Base-by-base conservation (phyloP, 805 yeast genomes). In the Metschnikowia similis region DNA sequence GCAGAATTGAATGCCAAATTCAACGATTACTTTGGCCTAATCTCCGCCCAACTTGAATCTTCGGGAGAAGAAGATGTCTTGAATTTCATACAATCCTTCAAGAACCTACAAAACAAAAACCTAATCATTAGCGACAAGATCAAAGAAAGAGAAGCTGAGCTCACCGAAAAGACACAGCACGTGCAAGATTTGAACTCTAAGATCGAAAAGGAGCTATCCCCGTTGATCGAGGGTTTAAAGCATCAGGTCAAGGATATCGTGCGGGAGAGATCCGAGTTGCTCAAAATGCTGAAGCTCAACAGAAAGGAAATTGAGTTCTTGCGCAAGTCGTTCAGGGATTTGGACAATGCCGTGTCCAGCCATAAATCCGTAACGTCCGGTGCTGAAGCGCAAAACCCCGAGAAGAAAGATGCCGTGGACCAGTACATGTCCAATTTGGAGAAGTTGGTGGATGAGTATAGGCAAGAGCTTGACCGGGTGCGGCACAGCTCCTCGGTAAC, bases 251-350 rank as follows among this genome's bases (percentile, higher is more conserved):
- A n/a, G 2, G 11, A 13, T 11, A 41, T 13, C 10, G n/a, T 17
- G 8, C 36, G 6, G 45, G 51, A 14, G 55, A 69, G 13, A 61
- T 3, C 64, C 52, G 65, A 83, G 48, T 61, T 79, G 6, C 80
- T 80, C 44, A 76, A 78, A 47, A 84, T 82, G 50, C 74, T 74
- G 46, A 59, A 69, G 2, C 66, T 85, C 39, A 77, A 83, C n/a
- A 58, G 69, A 26, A 81, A 79, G 53, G 91, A 86, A 59, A 75
- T 83, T 29, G 79, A 74, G 48, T 74, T 82, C 50, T 66, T 86
- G 47, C 70, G 86, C 51, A 72, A 72, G 37, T 84, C 82, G 63
- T 61, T 85, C 45, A 76, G 81, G 48, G 75, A 74, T 30, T 61
- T 79, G 41, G 84, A 80, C 51, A 59, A 59, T 10, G 44, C 65